phyloP scores from a whole-genome alignment of 768 basidiomycete species.

The Ramaria sp. region DNA sequence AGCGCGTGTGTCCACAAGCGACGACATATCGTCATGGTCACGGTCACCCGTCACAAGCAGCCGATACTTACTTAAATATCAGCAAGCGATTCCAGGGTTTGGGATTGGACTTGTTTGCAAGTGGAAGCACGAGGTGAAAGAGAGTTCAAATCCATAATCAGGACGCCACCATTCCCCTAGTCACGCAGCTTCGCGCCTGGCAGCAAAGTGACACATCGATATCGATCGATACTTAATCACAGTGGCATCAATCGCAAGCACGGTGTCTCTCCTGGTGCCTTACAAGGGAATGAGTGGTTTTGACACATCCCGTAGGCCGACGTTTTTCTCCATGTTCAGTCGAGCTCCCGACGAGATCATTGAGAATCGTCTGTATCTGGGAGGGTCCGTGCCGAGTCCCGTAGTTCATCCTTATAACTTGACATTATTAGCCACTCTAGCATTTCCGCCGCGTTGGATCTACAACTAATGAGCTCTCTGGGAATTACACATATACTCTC shows the following conservation, averaged over 20 bases:
- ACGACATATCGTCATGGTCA: too few species aligned
- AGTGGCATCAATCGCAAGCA: not conserved
- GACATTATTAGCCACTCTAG: conserved; percentile 24
- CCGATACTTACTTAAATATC: too few species aligned
- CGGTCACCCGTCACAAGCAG: too few species aligned
- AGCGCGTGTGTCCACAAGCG: not conserved
- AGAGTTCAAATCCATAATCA: too few species aligned
- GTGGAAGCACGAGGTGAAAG: too few species aligned
- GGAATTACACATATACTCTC: conserved; percentile 74
- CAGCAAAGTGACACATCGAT: not conserved
- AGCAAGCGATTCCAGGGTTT: too few species aligned
- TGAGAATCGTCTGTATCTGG: conserved; percentile 54
- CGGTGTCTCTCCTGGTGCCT: not conserved
- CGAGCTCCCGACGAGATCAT: conserved; percentile 40
- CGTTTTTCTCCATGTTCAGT: not conserved
- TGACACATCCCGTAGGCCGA: not conserved
- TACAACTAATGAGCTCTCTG: conserved; percentile 60
- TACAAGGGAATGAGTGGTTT: not conserved
- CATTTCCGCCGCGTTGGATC: conserved; percentile 58
- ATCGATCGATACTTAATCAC: not conserved
- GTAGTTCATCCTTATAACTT: conserved; percentile 13
- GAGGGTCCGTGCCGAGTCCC: conserved; percentile 46
- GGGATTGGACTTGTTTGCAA: too few species aligned
- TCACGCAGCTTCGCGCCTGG: too few species aligned
- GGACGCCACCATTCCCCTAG: too few species aligned